These are phyloP conservation scores for Stagonosporopsis cucurbitacearum DNA, from an alignment of 2,329 filamentous ascomycete genomes.

Conservation along the genomic window DNA sequence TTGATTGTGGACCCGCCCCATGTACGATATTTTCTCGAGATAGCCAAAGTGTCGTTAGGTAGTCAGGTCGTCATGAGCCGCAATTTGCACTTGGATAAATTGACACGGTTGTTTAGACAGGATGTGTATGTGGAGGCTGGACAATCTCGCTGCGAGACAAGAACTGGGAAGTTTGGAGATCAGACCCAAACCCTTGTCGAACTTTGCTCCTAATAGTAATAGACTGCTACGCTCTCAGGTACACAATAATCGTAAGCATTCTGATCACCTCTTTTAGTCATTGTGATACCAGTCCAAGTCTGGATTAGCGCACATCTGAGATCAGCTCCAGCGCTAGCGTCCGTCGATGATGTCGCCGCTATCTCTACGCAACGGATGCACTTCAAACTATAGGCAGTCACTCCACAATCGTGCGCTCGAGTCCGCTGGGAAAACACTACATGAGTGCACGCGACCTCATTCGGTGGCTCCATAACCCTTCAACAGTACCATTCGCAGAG, in stretches of 20 bases:
- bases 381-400: neutral
- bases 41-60: too few species aligned
- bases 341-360: conserved; percentile 14
- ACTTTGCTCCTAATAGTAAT: too few species aligned
- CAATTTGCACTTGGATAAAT: neutral
- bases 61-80: conserved; percentile 2
- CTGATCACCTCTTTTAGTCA: too few species aligned
- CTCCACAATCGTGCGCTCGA: neutral
- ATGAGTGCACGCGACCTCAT: conserved; percentile 9
- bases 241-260: too few species aligned
- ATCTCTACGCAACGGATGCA: neutral
- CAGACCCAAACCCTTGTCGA: neutral
- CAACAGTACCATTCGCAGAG: neutral
- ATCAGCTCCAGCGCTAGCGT: conserved; percentile 1
- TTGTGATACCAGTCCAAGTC: neutral
- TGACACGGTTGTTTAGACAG: too few species aligned
- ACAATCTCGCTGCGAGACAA: neutral
- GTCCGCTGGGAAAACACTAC: neutral
- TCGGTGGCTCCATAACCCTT: conserved; percentile 8
- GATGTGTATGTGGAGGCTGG: too few species aligned
- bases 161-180: neutral
- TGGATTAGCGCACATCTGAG: neutral
- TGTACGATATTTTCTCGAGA: conserved; percentile 1
- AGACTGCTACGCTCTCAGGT: too few species aligned
- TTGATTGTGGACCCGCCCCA: neutral